Conservation (phyloP, 306 rosid species). For the Castanopsis chinensis region DNA sequence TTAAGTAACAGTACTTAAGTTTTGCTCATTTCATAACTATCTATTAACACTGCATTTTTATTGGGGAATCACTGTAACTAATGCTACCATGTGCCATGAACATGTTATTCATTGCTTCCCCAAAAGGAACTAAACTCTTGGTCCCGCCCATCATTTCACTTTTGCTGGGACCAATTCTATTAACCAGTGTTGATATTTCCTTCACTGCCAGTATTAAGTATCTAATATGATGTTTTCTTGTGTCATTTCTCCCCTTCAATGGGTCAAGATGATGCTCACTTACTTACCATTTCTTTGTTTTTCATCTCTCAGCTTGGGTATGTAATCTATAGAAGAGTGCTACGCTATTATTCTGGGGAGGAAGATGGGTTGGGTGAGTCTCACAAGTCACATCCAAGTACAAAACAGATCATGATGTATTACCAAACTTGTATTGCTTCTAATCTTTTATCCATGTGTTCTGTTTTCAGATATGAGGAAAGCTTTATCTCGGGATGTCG, state of each 20-base stretch:
- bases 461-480: slow-evolving; percentile 88
- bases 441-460: slow-evolving; percentile 13
- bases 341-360: slow-evolving; percentile 94
- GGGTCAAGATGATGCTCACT: slow-evolving; percentile 14
- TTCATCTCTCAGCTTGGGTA: slow-evolving; percentile 72
- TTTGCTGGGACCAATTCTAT: neutral
- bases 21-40: neutral
- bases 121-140: neutral
- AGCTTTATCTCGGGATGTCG: slow-evolving; percentile 92
- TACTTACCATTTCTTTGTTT: neutral
- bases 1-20: no score
- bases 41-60: neutral
- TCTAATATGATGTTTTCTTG: neutral
- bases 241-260: neutral
- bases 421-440: neutral
- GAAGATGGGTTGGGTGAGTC: slow-evolving; percentile 94
- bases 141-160: neutral
- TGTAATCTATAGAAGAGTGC: slow-evolving; percentile 92
- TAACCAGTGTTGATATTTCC: neutral
- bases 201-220: no score
- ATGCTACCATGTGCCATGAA: neutral
- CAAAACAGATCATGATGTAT: neutral
- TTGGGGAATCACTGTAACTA: neutral
- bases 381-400: slow-evolving; percentile 7
- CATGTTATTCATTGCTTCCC: neutral